These are phyloP conservation scores for maize (Zea mays) DNA, from an alignment of 176 grass and related monocot genomes.

Conservation along the genomic window DNA sequence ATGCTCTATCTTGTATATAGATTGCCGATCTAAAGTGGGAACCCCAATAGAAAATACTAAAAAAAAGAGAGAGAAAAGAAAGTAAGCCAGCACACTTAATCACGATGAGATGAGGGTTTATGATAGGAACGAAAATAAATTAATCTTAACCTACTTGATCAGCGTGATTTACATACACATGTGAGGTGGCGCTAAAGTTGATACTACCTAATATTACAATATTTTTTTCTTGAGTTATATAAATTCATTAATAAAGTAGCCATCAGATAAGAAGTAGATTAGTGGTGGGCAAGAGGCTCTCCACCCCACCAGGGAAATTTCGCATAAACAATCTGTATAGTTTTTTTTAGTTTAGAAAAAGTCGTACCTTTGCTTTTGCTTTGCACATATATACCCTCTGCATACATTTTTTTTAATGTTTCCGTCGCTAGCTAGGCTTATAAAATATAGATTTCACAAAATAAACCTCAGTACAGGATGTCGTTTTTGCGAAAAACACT, in stretches of 20 bases:
- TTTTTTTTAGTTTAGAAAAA: conserved; percentile 37
- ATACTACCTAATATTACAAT: neutral
- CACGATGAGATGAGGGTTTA: neutral
- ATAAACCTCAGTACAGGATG: conserved; percentile 47
- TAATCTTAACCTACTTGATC: neutral
- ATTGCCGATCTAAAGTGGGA: neutral
- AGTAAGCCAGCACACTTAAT: neutral
- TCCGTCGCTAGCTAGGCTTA: conserved; percentile 38
- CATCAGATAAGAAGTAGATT: conserved; percentile 41
- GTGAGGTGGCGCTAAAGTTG: neutral
- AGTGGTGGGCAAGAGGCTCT: conserved; percentile 56
- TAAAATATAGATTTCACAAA: conserved; percentile 47
- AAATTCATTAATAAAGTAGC: conserved; percentile 2
- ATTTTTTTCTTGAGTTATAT: neutral
- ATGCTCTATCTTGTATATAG: neutral
- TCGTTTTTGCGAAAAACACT: conserved; percentile 30
- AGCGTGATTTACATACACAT: neutral
- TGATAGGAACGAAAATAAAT: neutral
- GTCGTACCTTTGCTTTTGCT: conserved; percentile 48
- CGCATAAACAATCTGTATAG: conserved; percentile 17
- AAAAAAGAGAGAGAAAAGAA: neutral
- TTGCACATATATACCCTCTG: conserved; percentile 52
- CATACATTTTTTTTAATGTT: conserved; percentile 50
- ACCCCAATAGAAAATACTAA: neutral
- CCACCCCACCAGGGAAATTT: conserved; percentile 40